These are phyloP conservation scores for Zygosaccharomyces kombuchaensis DNA, from an alignment of 805 yeast genomes.

Conservation along the genomic window DNA sequence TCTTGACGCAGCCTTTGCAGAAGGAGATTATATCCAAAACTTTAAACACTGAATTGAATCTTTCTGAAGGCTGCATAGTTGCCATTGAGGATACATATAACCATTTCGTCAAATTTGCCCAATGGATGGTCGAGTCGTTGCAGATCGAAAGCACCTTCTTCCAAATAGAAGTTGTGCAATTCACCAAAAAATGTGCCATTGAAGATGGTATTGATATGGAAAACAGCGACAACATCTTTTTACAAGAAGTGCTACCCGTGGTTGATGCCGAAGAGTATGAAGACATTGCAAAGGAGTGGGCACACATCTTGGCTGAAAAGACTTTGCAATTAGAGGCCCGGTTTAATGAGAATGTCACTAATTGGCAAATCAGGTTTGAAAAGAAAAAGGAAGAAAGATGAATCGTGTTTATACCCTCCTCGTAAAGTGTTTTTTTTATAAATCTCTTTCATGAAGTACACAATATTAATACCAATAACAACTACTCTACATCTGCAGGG, in stretches of 20 bases:
- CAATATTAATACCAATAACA: not conserved
- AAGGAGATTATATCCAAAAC: constrained; percentile 35
- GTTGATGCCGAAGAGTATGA: constrained; percentile 23
- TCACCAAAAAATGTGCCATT: constrained; percentile 31
- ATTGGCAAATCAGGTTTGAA: constrained; percentile 28
- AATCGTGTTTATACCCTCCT: not conserved
- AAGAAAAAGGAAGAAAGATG: constrained; percentile 13
- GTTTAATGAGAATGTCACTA: constrained; percentile 17
- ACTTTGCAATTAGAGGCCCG: constrained; percentile 14
- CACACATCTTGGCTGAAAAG: constrained; percentile 20
- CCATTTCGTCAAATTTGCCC: constrained; percentile 34
- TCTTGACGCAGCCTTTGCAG: constrained; percentile 31
- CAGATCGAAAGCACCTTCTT: constrained; percentile 17
- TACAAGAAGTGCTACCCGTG: constrained; percentile 32
- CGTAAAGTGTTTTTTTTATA: not conserved
- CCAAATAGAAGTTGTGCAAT: constrained; percentile 30
- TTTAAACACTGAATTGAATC: constrained; percentile 25
- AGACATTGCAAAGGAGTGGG: constrained; percentile 27
- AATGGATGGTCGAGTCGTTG: constrained; percentile 35
- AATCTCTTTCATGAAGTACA: not conserved
- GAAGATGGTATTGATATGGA: constrained; percentile 30
- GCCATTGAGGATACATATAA: constrained; percentile 31
- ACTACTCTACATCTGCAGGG: not conserved
- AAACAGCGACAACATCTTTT: constrained; percentile 30
- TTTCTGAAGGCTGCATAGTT: constrained; percentile 22